Base-by-base conservation (phyloP, 257 asterid genomes). In the Galeopsis tetrahit region DNA sequence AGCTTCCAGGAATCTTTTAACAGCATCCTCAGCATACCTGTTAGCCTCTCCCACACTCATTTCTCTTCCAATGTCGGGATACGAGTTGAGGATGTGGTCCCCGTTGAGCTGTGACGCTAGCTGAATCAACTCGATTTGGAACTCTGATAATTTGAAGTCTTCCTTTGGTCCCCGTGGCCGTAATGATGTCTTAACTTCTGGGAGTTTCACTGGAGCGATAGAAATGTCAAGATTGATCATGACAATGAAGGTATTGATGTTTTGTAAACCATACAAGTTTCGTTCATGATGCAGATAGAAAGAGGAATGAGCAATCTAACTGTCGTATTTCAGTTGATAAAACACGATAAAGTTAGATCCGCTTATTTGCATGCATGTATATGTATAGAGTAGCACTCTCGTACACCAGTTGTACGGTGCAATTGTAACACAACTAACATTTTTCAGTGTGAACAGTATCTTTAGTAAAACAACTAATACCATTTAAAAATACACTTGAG, bases 41-140 rank as follows among this genome's bases (percentile, higher is more conserved):
- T 91, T 86, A 35, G 91, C 98, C 75, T 15, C 76, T 10, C 84
- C 82, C 0, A 90, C 98, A 0, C 74, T 85, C 96, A 94, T 89
- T 59, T 72, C 78, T 78, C 78, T 78, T 52, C 98, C 98, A 3
- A 88, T 91, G 67, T 91, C 84, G 0, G 98, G 97, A 63, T 94
- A 94, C 2, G 89, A 40, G 57, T 91, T 89, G 52, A 94, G 89
- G 60, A 94, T 85, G 66, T 81, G 80, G 82, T 94, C 98, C 0
- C 98, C 98, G 46, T 84, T 89, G 28, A 94, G 89, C 88, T 94
- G 98, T 39, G 97, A 94, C 1, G 98, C 98, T n/a, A 94, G 90
- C 78, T 94, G 98, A 79, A 94, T 88, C 81, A 94, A 71, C 33
- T 94, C 98, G 3, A 85, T 32, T 69, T 94, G 98, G 61, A 94